A percentile compares a stretch with the other conserved stretches of the same genome.
phyloP scores from a whole-genome alignment of 106 monocot genomes.

The Cymbidium sinense region DNA sequence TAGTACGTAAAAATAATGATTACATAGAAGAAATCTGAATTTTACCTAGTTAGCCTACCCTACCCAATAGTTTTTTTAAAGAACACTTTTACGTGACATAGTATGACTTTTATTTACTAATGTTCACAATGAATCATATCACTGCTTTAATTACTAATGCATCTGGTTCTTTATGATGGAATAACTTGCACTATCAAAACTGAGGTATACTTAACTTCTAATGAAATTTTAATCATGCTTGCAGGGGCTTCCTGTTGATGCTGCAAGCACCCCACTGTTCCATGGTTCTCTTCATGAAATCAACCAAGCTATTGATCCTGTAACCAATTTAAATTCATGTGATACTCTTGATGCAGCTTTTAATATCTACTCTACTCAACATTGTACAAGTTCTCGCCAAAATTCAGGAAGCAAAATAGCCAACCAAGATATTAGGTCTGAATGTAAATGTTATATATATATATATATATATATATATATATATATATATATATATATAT shows the following conservation, averaged over 20 bases:
- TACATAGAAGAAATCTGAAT: not conserved
- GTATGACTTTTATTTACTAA: not conserved
- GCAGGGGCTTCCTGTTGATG: conserved; percentile 30
- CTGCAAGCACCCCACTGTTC: conserved; percentile 87
- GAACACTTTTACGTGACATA: not conserved
- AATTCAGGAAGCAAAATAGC: conserved; percentile 19
- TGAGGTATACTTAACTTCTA: not conserved
- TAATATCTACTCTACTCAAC: conserved; percentile 22
- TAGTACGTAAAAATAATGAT: not conserved
- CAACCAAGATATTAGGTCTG: conserved; percentile 33
- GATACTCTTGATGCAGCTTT: conserved; percentile 13
- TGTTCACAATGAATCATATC: not conserved
- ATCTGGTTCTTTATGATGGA: not conserved
- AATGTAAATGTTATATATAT: not conserved
- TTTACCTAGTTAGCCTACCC: not conserved
- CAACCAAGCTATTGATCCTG: conserved; percentile 24
- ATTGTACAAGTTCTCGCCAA: conserved; percentile 4
- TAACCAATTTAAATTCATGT: conserved; percentile 13
- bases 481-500: not conserved
- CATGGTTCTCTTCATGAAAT: conserved; percentile 40
- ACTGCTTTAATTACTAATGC: not conserved
- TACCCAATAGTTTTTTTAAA: not conserved
- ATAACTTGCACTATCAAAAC: not conserved
- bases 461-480: not conserved
- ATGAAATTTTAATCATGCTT: not conserved